phyloP scores from a whole-genome alignment of 371 early-diverging fungal genomes.

The Circinella umbellata region DNA sequence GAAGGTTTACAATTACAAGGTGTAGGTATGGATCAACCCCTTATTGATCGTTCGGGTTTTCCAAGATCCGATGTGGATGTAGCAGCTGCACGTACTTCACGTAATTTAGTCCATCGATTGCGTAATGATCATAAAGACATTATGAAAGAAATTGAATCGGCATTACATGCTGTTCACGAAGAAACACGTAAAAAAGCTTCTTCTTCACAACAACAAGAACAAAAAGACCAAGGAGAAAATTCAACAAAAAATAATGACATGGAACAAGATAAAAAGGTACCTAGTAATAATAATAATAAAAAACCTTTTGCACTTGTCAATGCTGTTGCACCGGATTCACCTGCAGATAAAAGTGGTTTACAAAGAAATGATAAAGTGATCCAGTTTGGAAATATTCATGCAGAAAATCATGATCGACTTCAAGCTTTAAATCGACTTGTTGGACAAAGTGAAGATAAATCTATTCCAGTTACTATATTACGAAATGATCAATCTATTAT shows the following conservation, averaged over 20 bases:
- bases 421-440: slow-evolving; percentile 61
- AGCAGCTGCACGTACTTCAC: slow-evolving; percentile 58
- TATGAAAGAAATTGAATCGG: slow-evolving; percentile 74
- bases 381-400: slow-evolving; percentile 61
- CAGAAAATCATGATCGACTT: slow-evolving; percentile 51
- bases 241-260: too few species aligned
- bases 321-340: slow-evolving; percentile 82
- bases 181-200: slow-evolving; percentile 22
- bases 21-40: slow-evolving; percentile 72
- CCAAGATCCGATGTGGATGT: slow-evolving; percentile 91
- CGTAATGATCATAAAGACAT: slow-evolving; percentile 74
- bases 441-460: slow-evolving; percentile 55
- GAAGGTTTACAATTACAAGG: slow-evolving; percentile 62
- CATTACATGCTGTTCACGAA: slow-evolving; percentile 69
- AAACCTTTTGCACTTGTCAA: slow-evolving; percentile 82
- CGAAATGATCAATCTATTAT: slow-evolving; percentile 36
- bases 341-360: slow-evolving; percentile 74
- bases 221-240: background rate
- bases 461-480: slow-evolving; percentile 49
- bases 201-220: background rate
- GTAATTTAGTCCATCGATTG: slow-evolving; percentile 67
- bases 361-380: slow-evolving; percentile 66
- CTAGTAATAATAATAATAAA: too few species aligned
- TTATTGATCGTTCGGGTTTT: slow-evolving; percentile 82
- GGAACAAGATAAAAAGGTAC: too few species aligned